Percentiles rank a stretch among this genome's conserved stretches.
These are phyloP conservation scores for Starmera pachycereana DNA, from an alignment of 805 yeast species.

Conservation along the genomic window DNA sequence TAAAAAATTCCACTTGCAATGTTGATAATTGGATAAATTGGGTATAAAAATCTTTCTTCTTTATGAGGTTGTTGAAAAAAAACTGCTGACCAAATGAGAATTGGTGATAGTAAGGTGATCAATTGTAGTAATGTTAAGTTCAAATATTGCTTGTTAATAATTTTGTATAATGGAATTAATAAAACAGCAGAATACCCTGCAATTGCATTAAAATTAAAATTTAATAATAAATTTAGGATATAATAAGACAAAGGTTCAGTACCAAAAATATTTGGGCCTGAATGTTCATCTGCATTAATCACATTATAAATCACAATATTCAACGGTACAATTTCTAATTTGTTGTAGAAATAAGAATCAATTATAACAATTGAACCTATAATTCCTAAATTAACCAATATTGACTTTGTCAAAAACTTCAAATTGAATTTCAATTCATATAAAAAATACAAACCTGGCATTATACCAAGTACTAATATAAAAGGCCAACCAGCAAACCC, in stretches of 20 bases:
- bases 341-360: conserved; percentile 57
- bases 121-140: conserved; percentile 5
- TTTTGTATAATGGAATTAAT: conserved; percentile 19
- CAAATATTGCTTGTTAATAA: conserved; percentile 8
- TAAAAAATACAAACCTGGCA: conserved; percentile 37
- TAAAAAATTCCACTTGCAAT: conserved; percentile 49
- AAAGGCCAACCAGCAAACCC: conserved; percentile 93
- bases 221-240: conserved; percentile 53
- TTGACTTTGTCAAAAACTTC: too few relatives aligned
- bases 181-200: conserved; percentile 32
- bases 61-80: conserved; percentile 79
- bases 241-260: conserved; percentile 73
- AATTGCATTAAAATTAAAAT: conserved; percentile 51
- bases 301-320: conserved; percentile 84
- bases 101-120: conserved; percentile 34
- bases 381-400: conserved; percentile 2
- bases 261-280: conserved; percentile 91
- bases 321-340: conserved; percentile 58
- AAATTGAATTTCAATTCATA: too few relatives aligned
- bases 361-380: conserved; percentile 24
- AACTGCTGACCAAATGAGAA: conserved; percentile 55
- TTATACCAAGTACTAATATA: conserved; percentile 51
- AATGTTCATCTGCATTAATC: conserved; percentile 42
- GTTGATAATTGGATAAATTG: conserved; percentile 63
- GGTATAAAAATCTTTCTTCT: conserved; percentile 86